Percentiles rank a stretch among this genome's conserved stretches.
phyloP scores from a whole-genome alignment of 495 filamentous ascomycete genomes.

The Neurospora sp. region DNA sequence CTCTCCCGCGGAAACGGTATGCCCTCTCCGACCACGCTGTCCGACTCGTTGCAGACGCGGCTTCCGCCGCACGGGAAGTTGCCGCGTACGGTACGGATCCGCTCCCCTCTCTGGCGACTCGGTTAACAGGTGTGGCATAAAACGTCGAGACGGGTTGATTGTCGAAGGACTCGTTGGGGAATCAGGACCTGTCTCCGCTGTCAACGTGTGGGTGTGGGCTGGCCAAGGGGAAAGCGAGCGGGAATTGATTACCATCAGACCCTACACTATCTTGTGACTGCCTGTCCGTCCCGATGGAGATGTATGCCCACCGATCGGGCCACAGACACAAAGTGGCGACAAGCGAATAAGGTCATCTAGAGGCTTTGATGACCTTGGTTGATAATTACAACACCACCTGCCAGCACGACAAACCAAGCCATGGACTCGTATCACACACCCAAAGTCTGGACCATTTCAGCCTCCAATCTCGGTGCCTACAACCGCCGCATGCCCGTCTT shows the following conservation, averaged over 20 bases:
- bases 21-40: background rate
- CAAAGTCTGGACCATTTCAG: background rate
- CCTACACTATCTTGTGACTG: slow-evolving; percentile 22
- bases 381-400: background rate
- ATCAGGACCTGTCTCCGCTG: slow-evolving; percentile 3
- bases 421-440: background rate
- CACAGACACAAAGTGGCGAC: slow-evolving; percentile 6
- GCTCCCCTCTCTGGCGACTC: background rate
- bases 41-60: background rate
- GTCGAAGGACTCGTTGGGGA: background rate
- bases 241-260: slow-evolving; percentile 26
- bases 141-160: background rate
- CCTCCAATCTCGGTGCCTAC: background rate
- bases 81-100: background rate
- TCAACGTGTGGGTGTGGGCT: slow-evolving; percentile 7
- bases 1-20: background rate
- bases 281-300: slow-evolving; percentile 17
- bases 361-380: background rate
- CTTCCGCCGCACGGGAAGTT: background rate
- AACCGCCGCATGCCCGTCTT: background rate
- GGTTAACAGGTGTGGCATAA: background rate
- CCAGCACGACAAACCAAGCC: background rate
- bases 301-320: slow-evolving; percentile 13
- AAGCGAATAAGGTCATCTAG: slow-evolving; percentile 4
- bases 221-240: slow-evolving; percentile 10